Percentiles rank a stretch among this genome's conserved stretches.
Conservation (phyloP, 192 early-diverging fungal species). For the Coemansia sp. region DNA sequence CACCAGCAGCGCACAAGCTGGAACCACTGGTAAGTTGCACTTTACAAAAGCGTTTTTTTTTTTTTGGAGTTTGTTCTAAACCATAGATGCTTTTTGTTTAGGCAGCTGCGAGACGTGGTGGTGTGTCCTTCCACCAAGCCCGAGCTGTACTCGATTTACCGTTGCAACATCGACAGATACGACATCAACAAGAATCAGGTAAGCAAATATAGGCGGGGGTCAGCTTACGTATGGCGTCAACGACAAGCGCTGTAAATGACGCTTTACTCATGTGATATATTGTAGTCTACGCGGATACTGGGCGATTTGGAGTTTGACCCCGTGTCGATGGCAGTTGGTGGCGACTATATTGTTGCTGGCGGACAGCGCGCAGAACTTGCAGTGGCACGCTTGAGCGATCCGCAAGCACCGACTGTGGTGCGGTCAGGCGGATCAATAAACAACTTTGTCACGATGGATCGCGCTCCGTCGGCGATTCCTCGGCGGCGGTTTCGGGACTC, state of each 20-base stretch:
- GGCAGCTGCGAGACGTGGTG: constrained; percentile 91
- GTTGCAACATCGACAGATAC: constrained; percentile 54
- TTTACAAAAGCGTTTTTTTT: neutral
- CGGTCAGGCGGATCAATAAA: constrained; percentile 45
- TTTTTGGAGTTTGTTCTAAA: neutral
- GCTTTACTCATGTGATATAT: neutral
- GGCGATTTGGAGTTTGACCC: constrained; percentile 77
- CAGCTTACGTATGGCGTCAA: neutral
- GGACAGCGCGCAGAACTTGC: constrained; percentile 83
- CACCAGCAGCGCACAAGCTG: constrained; percentile 82
- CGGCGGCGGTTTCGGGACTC: constrained; percentile 46
- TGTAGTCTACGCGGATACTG: constrained; percentile 58
- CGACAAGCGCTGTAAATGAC: too few species aligned
- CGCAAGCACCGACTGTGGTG: constrained; percentile 18
- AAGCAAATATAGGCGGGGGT: neutral
- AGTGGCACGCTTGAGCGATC: constrained; percentile 60
- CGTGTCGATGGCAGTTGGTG: constrained; percentile 71
- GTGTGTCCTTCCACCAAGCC: constrained; percentile 67
- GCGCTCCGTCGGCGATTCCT: constrained; percentile 9
- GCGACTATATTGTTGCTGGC: constrained; percentile 85
- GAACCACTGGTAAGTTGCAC: constrained; percentile 76
- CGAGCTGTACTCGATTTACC: constrained; percentile 75
- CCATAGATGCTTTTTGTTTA: constrained; percentile 18
- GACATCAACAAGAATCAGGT: constrained; percentile 54
- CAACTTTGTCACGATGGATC: constrained; percentile 52